Base-by-base conservation (phyloP, 106 monocot species). In the Agapanthus africanus region DNA sequence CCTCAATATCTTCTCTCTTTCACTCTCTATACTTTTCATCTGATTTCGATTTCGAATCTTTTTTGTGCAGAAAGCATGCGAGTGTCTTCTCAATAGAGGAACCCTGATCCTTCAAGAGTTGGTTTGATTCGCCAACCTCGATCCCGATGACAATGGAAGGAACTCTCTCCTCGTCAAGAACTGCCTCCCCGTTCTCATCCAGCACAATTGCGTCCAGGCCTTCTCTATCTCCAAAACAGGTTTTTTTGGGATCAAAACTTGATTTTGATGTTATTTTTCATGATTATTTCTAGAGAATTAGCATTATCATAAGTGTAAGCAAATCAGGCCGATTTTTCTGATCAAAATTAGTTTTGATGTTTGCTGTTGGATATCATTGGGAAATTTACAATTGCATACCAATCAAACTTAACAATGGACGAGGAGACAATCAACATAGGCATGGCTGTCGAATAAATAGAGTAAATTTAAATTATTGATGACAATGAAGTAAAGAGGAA, bases 171-270 rank as follows among this genome's bases (percentile, higher is more conserved):
- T 93, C 22, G 85, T 85, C 13, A 93, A 90, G 85, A 90, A 90
- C 23, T 85, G 79, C 72, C 85, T 93, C 27, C 87, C 90, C 26
- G 83, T 90, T 30, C 93, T 99, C 46, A 82, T 93, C 73, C 99
- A 99, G 68, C 93, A 99, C 65, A 93, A 93, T 73, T 99, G 93
- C 82, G 87, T 90, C 32, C 93, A 99, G 81, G 87, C 90, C 62
- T 99, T 85, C 76, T 87, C 79, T 18, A 6, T 69, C 33, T 71
- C 82, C 36, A 77, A 60, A 70, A 15, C 47, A 59, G 82, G 89
- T 89, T 9, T 37, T 6, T 18, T 28, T 26, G 34, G n/a, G n/a
- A n/a, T n/a, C n/a, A n/a, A n/a, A n/a, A n/a, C n/a, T n/a, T n/a
- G n/a, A n/a, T n/a, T n/a, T n/a, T n/a, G n/a, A n/a, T n/a, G n/a